Evolutionary conservation across 768 basidiomycete genomes (phyloP).

Genomic region (Termitomyces eurrhizus): DNA sequence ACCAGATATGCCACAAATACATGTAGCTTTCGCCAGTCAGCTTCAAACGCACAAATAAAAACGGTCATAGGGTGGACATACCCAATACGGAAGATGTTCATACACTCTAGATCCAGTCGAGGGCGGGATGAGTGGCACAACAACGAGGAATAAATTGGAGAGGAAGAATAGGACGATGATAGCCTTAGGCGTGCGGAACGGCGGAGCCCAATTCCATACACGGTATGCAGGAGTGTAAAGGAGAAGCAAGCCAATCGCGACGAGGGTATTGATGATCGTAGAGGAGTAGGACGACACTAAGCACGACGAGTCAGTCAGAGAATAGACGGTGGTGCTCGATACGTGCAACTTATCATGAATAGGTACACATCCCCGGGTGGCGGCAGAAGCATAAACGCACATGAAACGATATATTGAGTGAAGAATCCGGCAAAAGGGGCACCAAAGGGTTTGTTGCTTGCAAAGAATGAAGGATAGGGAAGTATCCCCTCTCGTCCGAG

Average conservation of each 20-base stretch:
- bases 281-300: constrained; percentile 57
- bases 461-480: constrained; percentile 62
- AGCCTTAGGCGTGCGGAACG: constrained; percentile 51
- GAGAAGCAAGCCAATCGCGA: constrained; percentile 61
- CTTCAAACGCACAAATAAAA: constrained; percentile 22
- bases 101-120: constrained; percentile 47
- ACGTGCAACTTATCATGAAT: constrained; percentile 63
- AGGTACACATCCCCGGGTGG: constrained; percentile 75
- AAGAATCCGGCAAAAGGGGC: constrained; percentile 64
- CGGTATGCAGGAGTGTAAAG: constrained; percentile 45
- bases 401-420: constrained; percentile 58
- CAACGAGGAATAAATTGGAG: constrained; percentile 62
- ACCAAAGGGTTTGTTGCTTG: constrained; percentile 67
- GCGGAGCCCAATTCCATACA: constrained; percentile 56
- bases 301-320: background rate
- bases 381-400: constrained; percentile 46
- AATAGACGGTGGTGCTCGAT: background rate
- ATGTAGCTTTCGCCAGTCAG: constrained; percentile 39
- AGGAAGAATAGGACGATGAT: constrained; percentile 53
- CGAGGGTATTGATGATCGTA: constrained; percentile 53
- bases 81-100: constrained; percentile 64
- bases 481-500: constrained; percentile 69
- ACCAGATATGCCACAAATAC: constrained; percentile 42
- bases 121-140: constrained; percentile 64
- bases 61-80: constrained; percentile 37